Evolutionary conservation across 306 rosid genomes (phyloP).

Genomic region (Corylus americana): DNA sequence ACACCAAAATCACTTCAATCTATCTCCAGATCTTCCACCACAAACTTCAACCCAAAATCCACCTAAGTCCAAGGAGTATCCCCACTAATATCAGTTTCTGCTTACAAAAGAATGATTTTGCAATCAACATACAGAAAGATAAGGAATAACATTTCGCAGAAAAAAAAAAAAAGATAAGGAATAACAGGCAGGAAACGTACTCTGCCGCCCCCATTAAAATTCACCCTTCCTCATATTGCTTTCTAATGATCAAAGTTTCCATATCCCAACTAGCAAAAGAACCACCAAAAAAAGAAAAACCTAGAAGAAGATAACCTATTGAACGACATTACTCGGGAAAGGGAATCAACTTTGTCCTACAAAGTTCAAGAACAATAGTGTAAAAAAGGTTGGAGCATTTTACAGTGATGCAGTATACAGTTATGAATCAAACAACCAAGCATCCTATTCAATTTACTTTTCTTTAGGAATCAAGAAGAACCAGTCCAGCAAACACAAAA

Average conservation of each 20-base stretch:
- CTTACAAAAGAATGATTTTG: not conserved
- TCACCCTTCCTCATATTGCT: not conserved
- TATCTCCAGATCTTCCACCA: not conserved
- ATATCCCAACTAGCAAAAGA: not conserved
- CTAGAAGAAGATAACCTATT: not conserved
- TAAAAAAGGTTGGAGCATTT: not conserved
- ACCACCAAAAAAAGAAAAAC: not conserved
- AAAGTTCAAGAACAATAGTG: not conserved
- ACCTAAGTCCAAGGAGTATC: not conserved
- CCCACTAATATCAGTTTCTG: not conserved
- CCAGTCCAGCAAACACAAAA: not conserved
- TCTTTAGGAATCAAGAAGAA: not conserved
- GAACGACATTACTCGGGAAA: not conserved
- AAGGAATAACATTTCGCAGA: not conserved
- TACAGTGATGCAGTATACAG: not conserved
- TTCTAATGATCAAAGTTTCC: not conserved
- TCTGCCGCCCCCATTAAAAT: not conserved
- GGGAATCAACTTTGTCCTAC: not conserved
- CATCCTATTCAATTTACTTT: not conserved
- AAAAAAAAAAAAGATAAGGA: not conserved
- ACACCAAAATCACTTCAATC: constrained; percentile 1
- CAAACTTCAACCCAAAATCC: not conserved
- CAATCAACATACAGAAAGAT: not conserved
- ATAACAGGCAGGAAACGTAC: not conserved
- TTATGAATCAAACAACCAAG: not conserved